Evolutionary conservation across 2,329 filamentous ascomycete species (phyloP).

Genomic region (Cercospora brassicicola): DNA sequence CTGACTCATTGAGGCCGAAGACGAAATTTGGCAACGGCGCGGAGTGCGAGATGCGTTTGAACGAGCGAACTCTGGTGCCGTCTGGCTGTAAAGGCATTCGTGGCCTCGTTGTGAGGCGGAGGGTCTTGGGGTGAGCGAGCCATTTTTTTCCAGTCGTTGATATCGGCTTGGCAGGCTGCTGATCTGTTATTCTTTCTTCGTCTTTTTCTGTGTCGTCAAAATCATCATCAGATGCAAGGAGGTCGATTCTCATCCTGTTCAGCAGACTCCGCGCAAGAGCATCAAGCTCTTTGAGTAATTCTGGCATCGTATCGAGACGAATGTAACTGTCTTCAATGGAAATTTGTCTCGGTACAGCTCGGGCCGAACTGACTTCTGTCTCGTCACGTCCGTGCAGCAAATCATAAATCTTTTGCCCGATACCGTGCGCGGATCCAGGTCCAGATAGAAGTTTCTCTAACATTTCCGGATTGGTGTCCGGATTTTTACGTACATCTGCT

Average conservation of each 20-base stretch:
- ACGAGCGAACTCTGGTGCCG: constrained; percentile 58
- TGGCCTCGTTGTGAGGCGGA: constrained; percentile 77
- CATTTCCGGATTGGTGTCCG: constrained; percentile 61
- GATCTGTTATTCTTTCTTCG: too few relatives aligned
- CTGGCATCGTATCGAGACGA: constrained; percentile 63
- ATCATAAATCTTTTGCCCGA: constrained; percentile 72
- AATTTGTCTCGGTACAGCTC: constrained; percentile 77
- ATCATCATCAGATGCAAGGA: constrained; percentile 58
- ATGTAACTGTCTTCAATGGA: constrained; percentile 92
- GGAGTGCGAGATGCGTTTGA: constrained; percentile 74
- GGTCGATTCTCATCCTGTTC: constrained; percentile 74
- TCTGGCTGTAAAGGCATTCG: constrained; percentile 55
- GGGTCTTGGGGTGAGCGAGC: constrained; percentile 76
- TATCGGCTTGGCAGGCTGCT: neutral
- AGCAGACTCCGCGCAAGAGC: constrained; percentile 69
- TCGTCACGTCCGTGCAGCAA: constrained; percentile 80
- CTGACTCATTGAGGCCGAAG: constrained; percentile 61
- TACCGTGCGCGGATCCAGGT: constrained; percentile 67
- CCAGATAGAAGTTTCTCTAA: constrained; percentile 71
- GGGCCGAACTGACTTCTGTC: constrained; percentile 69
- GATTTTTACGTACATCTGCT: constrained; percentile 62
- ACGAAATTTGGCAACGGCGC: constrained; percentile 70
- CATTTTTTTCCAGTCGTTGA: constrained; percentile 51
- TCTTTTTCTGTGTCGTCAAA: neutral
- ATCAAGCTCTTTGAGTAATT: constrained; percentile 68